Conservation (phyloP, 2,329 filamentous ascomycete species). For the Fusarium equiseti region DNA sequence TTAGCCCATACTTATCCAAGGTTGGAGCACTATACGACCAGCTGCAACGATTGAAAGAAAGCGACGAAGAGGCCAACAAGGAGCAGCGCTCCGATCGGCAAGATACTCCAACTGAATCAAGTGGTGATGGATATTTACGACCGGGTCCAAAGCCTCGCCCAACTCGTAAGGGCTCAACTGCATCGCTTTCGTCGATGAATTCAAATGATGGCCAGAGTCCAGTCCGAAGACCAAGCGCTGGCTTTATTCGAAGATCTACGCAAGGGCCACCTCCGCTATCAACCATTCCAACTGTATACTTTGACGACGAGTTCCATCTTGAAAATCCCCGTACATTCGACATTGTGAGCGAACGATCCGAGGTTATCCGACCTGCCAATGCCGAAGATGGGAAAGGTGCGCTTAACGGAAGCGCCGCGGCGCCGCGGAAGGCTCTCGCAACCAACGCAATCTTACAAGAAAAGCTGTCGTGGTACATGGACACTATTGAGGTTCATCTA, state of each 20-base stretch:
- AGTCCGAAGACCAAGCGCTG: constrained; percentile 60
- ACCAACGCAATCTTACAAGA: constrained; percentile 98
- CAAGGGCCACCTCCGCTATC: constrained; percentile 87
- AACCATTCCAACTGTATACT: constrained; percentile 93
- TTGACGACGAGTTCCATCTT: constrained; percentile 93
- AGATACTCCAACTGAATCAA: constrained; percentile 57
- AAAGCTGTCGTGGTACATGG: constrained; percentile 99
- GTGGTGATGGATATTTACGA: constrained; percentile 60
- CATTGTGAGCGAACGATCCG: constrained; percentile 93
- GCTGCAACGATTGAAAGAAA: constrained; percentile 84
- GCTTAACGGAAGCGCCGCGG: constrained; percentile 67
- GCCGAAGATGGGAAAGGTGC: constrained; percentile 67
- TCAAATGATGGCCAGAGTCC: constrained; percentile 62
- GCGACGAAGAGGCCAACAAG: constrained; percentile 71
- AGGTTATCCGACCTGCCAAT: constrained; percentile 82
- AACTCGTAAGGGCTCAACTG: constrained; percentile 53
- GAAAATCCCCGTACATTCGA: constrained; percentile 98
- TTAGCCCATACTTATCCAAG: constrained; percentile 85
- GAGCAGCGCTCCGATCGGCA: constrained; percentile 55
- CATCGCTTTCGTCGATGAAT: constrained; percentile 63
- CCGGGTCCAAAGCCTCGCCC: constrained; percentile 53
- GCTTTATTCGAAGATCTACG: constrained; percentile 67
- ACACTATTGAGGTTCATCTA: constrained; percentile 96
- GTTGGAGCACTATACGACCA: constrained; percentile 91
- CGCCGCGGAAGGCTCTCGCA: constrained; percentile 85